Evolutionary conservation across 2,329 filamentous ascomycete genomes (phyloP), one percentile per base, ranked within the genome.

Genomic region (Cladophialophora immunda): DNA sequence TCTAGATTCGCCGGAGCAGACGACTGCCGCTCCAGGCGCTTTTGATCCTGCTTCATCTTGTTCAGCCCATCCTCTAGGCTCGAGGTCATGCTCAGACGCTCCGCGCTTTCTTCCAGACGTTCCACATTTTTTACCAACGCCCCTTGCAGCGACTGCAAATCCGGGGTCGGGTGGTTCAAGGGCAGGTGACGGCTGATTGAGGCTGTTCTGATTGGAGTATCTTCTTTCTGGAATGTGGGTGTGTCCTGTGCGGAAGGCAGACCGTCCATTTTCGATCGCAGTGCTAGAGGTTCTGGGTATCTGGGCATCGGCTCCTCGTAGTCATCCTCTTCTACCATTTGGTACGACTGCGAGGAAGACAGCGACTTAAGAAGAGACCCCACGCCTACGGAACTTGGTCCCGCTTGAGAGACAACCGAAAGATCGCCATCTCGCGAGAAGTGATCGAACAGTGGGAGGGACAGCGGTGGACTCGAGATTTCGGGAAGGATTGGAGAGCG

Each of bases 101-200:
- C 82, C 17, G 82, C 82, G 68, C 78, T 82, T 68, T 79, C 76
- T 70, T 84, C 82, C 70, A 84, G 71, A 52, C 82, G 76, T 71
- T 82, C 81, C 63, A 84, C 80, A 78, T 84, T 84, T 67, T 80
- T 80, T 32, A 79, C 72, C 66, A 84, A 83, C 29, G 82, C 82
- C 50, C 82, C 82, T 76, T 84, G 82, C 64, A 83, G 69, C 36
- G 82, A 80, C 68, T 84, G 82, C 17, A 84, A 76, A 70, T 82
- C 82, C 3, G 82, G 82, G 15, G 77, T 83, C 17, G 82, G 82
- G 73, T 83, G 82, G 64, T 78, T 80, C 64, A 84, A 77, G 68
- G 80, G 80, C 17, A 81, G 75, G 45, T 81, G 76, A 38, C 75
- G 74, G 62, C 79, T 80, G 61, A 79, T 79, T 41, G 77, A 78